These are phyloP conservation scores for Hemisphaericaspora nanyangensis DNA, from an alignment of 805 yeast species.

Conservation along the genomic window DNA sequence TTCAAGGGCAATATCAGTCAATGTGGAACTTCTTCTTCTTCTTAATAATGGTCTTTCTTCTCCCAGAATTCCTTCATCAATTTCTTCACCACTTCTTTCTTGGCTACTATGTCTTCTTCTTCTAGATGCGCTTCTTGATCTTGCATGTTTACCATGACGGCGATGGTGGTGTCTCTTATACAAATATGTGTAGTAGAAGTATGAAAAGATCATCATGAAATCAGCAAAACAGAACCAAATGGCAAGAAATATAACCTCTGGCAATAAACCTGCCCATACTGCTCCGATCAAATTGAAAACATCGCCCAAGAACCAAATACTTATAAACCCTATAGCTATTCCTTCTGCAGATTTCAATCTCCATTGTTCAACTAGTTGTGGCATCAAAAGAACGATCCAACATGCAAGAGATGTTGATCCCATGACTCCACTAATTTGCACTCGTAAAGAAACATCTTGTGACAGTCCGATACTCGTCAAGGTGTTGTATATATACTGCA, in stretches of 20 bases:
- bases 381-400: conserved; percentile 73
- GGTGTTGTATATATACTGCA: no score
- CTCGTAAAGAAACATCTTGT: no score
- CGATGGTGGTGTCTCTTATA: conserved; percentile 36
- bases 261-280: conserved; percentile 64
- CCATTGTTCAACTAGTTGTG: conserved; percentile 82
- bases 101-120: not conserved
- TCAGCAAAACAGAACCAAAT: conserved; percentile 78
- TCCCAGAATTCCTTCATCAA: no score
- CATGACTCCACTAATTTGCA: conserved; percentile 51
- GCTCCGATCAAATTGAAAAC: conserved; percentile 64
- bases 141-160: conserved; percentile 11
- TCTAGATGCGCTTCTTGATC: not conserved
- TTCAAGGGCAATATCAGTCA: conserved; percentile 46
- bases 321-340: conserved; percentile 61
- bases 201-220: conserved; percentile 51
- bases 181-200: conserved; percentile 50
- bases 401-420: conserved; percentile 75
- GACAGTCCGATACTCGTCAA: no score
- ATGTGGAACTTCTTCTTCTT: conserved; percentile 50
- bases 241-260: conserved; percentile 67
- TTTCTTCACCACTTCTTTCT: not conserved
- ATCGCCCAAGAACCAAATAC: conserved; percentile 73
- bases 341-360: conserved; percentile 72
- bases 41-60: conserved; percentile 10